Evolutionary conservation across 2,329 filamentous ascomycete genomes (phyloP), one percentile per base, ranked within the genome.

Genomic region (Stagonosporopsis vannaccii): DNA sequence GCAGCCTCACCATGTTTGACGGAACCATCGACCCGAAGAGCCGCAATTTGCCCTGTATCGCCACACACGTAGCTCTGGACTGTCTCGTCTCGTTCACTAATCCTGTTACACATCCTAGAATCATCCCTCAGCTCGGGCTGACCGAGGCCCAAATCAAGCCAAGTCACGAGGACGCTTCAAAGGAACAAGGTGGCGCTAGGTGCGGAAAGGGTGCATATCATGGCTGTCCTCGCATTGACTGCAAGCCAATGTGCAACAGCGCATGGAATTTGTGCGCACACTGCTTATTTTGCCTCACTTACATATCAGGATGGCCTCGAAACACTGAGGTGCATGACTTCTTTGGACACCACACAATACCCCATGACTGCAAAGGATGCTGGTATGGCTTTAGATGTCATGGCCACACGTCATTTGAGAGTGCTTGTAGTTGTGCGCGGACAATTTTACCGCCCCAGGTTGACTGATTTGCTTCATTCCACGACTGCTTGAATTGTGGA

Each of bases 11-110:
- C 22, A 23, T 39, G 43, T 51, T 52, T 41, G 35, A 32, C 37
- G 47, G 47, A 39, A 47, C 37, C 43, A 47, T 39, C 13, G 30
- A 43, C 32, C 53, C 47, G 42, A 48, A 51, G 53, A 51, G 53
- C 53, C 47, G 53, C 53, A 44, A 47, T 40, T 35, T 28, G 36
- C 20, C 37, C 17, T 35, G 42, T 46, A 46, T 51, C 42, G 53
- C 53, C 53, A 56, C 42, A 9, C 36, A 26, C 36, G 47, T 56
- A 37, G 40, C 47, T 32, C 28, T 51, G 53, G 19, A 26, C 36
- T 41, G 53, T 51, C 28, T 51, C 48, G 43, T 42, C 47, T 19
- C 37, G 37, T 51, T 25, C 15, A 37, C 12, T 36, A 28, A 32
- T 56, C 20, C 23, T 44, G 36, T 12, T 25, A 28, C 42, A 32